Evolutionary conservation across 345 rosid species (phyloP).

Genomic region (Pugionium dolabratum): DNA sequence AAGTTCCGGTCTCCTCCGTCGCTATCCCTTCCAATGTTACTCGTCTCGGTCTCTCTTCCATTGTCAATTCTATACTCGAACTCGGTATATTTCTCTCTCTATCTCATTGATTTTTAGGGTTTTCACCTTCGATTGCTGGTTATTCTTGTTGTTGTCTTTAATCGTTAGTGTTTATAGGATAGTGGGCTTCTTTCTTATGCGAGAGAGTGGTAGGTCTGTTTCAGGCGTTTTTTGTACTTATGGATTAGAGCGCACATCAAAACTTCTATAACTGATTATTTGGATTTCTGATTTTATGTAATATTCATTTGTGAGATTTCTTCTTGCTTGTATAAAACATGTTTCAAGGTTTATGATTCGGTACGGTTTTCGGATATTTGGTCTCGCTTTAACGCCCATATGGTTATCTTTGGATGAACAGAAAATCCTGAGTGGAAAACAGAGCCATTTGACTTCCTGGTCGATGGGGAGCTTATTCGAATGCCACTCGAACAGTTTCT

Average conservation of each 20-base stretch:
- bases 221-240: not conserved
- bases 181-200: not conserved
- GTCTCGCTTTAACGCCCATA: not conserved
- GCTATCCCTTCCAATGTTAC: constrained; percentile 83
- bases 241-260: not conserved
- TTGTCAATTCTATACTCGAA: constrained; percentile 65
- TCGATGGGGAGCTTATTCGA: constrained; percentile 90
- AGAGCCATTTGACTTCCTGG: constrained; percentile 78
- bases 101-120: not conserved
- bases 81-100: constrained; percentile 40
- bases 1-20: constrained; percentile 57
- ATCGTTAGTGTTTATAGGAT: not conserved
- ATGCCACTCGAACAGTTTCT: constrained; percentile 89
- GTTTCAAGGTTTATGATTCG: not conserved
- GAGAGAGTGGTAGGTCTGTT: not conserved
- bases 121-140: constrained; percentile 9
- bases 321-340: not conserved
- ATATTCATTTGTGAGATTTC: not conserved
- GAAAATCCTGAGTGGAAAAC: constrained; percentile 50
- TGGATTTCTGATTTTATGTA: not conserved
- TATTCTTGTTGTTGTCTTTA: not conserved
- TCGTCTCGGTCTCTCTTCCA: constrained; percentile 80
- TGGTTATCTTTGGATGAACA: constrained; percentile 38
- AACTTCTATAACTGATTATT: not conserved
- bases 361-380: not conserved